Evolutionary conservation across 148 eudicot species (phyloP), one percentile per base, ranked within the genome.

Genomic region (Camellia sinensis): DNA sequence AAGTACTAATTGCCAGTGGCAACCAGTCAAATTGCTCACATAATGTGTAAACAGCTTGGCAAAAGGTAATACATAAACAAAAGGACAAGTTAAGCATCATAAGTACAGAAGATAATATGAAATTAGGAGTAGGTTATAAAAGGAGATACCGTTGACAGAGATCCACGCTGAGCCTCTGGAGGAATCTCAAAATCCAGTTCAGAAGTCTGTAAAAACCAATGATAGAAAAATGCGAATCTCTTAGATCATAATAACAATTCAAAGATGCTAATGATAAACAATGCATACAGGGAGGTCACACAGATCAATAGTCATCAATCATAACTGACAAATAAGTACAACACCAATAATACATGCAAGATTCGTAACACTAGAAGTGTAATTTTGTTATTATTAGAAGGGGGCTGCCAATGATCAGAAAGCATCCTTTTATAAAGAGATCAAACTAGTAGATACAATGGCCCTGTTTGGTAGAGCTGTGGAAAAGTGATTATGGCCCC

Each of bases 161-260:
- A 92, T 61, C 99, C 99, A 82, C 98, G 93, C 82, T 96, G 99
- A 83, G 99, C 89, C 87, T 93, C 99, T 5, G 95, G 95, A 43
- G 99, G 99, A 63, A 96, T 96, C 92, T 96, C 99, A 71, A 96
- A 96, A 78, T 93, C 99, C 80, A 96, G 84, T 87, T 96, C 98
- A 78, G 95, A 97, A 73, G 93, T 87, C 99, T 96, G 86, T 86
- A 86, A 70, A 73, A 72, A 12, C 71, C 71, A 63, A 17, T 5
- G 2, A 41, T 3, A 19, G 5, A 53, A 56, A 19, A 68, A 41
- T 19, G 44, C 18, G 61, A 11, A 61, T 17, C 48, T 71, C 76
- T 71, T 37, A 40, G 37, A 45, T 79, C 21, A 71, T 18, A 68
- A 18, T 37, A 78, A 17, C 5, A 11, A 56, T n/a, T 66, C 65